A percentile compares a stretch with the other conserved stretches of the same genome.
phyloP scores from a whole-genome alignment of 73 alveolate species.

The Paramecium primaurelia region DNA sequence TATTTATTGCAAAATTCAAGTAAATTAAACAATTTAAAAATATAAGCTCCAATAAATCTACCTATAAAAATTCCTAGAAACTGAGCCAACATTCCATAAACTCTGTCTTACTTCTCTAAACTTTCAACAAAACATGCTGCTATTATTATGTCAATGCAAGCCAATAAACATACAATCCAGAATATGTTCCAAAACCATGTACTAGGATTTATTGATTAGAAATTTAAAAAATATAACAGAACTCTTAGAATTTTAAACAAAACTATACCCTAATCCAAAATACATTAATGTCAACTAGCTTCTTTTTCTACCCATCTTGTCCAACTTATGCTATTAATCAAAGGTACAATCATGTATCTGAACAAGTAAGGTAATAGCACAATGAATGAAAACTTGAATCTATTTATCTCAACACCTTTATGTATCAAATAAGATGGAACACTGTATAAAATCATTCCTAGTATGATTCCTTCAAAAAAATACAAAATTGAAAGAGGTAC shows the following conservation, averaged over 20 bases:
- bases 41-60: slow-evolving; percentile 25
- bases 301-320: not conserved
- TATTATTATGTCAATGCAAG: not conserved
- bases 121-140: slow-evolving; percentile 4
- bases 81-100: slow-evolving; percentile 9
- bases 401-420: not conserved
- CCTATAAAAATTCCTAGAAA: slow-evolving; percentile 12
- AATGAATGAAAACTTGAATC: not conserved
- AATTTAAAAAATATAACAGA: slow-evolving; percentile 14
- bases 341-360: not conserved
- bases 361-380: slow-evolving; percentile 18
- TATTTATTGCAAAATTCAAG: slow-evolving; percentile 19
- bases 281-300: not conserved
- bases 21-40: not conserved
- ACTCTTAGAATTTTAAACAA: not conserved
- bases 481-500: slow-evolving; percentile 1
- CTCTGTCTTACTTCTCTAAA: not conserved
- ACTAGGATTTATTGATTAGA: not conserved
- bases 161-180: not conserved
- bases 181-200: not conserved
- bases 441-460: not conserved
- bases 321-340: not conserved
- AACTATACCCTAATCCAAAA: not conserved
- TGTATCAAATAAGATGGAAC: not conserved
- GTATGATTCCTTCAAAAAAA: not conserved